phyloP scores from a whole-genome alignment of 1,139 yeast genomes.

The Zhuliangozyma blackwelliae region DNA sequence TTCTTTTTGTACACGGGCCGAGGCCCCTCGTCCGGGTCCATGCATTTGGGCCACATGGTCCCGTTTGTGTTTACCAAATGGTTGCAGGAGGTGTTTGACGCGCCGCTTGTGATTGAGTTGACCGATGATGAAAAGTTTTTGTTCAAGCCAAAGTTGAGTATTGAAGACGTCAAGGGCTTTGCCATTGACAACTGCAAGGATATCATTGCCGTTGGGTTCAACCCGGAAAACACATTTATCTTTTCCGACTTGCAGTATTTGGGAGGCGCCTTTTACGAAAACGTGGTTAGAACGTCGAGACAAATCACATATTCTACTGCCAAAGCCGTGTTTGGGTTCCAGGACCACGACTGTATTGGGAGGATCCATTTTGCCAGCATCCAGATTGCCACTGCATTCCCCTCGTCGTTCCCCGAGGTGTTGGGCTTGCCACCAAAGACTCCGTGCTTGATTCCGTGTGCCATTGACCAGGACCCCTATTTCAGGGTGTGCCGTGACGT shows the following conservation, averaged over 20 bases:
- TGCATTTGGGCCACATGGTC: constrained; percentile 97
- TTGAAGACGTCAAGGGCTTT: constrained; percentile 80
- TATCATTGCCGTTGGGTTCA: constrained; percentile 91
- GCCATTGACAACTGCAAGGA: constrained; percentile 85
- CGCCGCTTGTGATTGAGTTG: constrained; percentile 89
- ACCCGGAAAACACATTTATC: constrained; percentile 90
- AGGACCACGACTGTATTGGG: constrained; percentile 92
- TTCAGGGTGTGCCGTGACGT: constrained; percentile 98
- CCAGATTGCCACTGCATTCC: constrained; percentile 94
- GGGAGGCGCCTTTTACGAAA: constrained; percentile 93
- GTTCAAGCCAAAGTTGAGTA: constrained; percentile 85
- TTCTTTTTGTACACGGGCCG: constrained; percentile 97
- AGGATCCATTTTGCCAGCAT: constrained; percentile 92
- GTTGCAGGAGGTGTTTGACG: constrained; percentile 97
- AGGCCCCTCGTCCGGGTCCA: constrained; percentile 92
- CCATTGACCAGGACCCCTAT: constrained; percentile 98
- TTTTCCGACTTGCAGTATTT: constrained; percentile 89
- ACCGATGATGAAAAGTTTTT: constrained; percentile 98
- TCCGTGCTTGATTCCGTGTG: constrained; percentile 97
- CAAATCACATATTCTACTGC: constrained; percentile 96
- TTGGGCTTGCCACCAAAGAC: constrained; percentile 81
- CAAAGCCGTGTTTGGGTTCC: constrained; percentile 95
- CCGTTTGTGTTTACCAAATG: constrained; percentile 96
- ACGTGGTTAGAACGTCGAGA: constrained; percentile 88
- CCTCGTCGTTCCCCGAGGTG: constrained; percentile 92